phyloP scores from a whole-genome alignment of 2,329 filamentous ascomycete genomes.

The Thelonectria rubi region DNA sequence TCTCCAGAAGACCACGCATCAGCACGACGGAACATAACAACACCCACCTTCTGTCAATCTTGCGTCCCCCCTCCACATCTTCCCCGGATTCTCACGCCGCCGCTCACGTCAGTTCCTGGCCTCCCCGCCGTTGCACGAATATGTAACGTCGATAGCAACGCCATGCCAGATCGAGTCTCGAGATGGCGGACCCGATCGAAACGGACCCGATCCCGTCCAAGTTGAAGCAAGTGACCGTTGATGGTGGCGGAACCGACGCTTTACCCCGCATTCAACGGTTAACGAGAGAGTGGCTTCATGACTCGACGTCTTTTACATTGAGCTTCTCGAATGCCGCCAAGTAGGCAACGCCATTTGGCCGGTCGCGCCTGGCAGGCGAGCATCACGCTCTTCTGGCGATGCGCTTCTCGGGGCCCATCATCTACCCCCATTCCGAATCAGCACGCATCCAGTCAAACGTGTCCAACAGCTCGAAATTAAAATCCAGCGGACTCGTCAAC shows the following conservation, averaged over 20 bases:
- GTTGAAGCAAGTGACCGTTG: neutral
- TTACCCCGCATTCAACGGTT: neutral
- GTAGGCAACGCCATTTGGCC: too few relatives aligned
- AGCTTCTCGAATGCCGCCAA: too few relatives aligned
- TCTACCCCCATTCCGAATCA: slow-evolving; percentile 14
- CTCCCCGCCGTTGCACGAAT: neutral
- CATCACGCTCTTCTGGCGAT: too few relatives aligned
- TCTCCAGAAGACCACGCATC: too few relatives aligned
- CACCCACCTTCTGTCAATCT: neutral
- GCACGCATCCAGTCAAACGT: slow-evolving; percentile 58
- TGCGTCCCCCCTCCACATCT: neutral
- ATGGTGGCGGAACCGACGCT: slow-evolving; percentile 1
- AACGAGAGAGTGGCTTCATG: too few relatives aligned
- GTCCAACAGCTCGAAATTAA: slow-evolving; percentile 59
- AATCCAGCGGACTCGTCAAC: slow-evolving; percentile 43
- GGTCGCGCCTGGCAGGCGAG: too few relatives aligned
- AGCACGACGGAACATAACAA: neutral
- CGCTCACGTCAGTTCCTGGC: neutral
- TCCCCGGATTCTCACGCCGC: neutral
- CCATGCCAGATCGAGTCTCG: neutral
- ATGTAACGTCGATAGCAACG: neutral
- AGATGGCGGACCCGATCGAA: neutral
- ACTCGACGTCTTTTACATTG: too few relatives aligned
- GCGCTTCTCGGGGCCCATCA: too few relatives aligned
- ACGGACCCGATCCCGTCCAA: neutral